Evolutionary conservation across 768 basidiomycete species (phyloP).

Genomic region (Glaciozyma antarctica): DNA sequence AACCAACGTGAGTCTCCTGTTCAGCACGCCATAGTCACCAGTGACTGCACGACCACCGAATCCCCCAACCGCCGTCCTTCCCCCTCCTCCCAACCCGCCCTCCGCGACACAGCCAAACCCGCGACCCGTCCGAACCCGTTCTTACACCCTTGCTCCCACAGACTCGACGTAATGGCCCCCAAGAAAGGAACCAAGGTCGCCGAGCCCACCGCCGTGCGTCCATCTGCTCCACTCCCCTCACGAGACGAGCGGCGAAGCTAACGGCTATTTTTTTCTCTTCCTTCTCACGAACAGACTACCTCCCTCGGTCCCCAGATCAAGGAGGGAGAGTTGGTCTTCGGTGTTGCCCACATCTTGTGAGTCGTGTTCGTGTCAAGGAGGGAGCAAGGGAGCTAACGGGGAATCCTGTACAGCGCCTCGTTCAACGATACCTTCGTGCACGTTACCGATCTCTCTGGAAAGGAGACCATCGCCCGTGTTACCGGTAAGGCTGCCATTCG

Average conservation of each 20-base stretch:
- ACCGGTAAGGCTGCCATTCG: constrained; percentile 55
- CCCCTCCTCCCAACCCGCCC: too few relatives aligned
- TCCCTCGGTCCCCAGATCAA: constrained; percentile 90
- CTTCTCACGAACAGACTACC: constrained; percentile 43
- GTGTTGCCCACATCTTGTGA: constrained; percentile 83
- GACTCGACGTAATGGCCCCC: constrained; percentile 16
- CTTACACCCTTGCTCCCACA: background rate
- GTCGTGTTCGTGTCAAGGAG: background rate
- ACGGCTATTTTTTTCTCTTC: background rate
- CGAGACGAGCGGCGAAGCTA: background rate
- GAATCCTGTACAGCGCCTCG: constrained; percentile 49
- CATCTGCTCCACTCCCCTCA: background rate
- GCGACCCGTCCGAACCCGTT: too few relatives aligned
- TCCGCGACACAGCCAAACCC: too few relatives aligned
- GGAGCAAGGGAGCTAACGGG: background rate
- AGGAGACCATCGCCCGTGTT: constrained; percentile 97
- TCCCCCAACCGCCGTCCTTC: too few relatives aligned
- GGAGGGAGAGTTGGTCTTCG: constrained; percentile 94
- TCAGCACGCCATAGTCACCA: too few relatives aligned
- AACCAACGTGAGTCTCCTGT: too few relatives aligned
- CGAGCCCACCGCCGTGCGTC: background rate
- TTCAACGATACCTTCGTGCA: constrained; percentile 99
- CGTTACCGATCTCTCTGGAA: constrained; percentile 95
- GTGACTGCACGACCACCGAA: too few relatives aligned
- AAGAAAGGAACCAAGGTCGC: constrained; percentile 5